Percentiles rank a stretch among this genome's conserved stretches.
phyloP scores from a whole-genome alignment of 2,329 filamentous ascomycete genomes.

The Arachnomyces sp. region DNA sequence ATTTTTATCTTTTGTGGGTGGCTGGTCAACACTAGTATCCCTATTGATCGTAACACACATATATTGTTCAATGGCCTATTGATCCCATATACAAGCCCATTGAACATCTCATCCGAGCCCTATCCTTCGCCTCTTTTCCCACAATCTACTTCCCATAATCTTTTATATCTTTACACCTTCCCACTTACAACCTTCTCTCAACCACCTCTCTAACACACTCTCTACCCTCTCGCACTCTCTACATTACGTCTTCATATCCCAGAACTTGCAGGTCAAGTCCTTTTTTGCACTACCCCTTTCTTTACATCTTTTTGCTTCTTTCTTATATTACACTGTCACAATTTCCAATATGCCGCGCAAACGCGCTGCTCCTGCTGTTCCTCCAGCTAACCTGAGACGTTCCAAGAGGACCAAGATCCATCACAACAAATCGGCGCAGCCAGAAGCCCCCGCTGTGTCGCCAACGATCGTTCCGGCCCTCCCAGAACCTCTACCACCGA shows the following conservation, averaged over 20 bases:
- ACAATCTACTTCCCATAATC: no score
- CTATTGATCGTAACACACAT: no score
- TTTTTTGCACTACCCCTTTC: no score
- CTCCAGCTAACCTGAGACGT: conserved; percentile 3
- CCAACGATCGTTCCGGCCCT: conserved; percentile 82
- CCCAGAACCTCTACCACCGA: conserved; percentile 77
- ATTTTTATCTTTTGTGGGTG: conserved; percentile 14
- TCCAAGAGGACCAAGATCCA: conserved; percentile 67
- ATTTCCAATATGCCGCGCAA: conserved; percentile 9
- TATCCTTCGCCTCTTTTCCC: no score
- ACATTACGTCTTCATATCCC: no score
- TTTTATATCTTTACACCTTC: no score
- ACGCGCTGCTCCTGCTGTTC: not conserved
- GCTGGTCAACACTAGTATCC: conserved; percentile 3
- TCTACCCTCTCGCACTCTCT: no score
- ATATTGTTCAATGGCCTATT: no score
- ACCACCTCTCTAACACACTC: no score
- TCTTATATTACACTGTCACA: not conserved
- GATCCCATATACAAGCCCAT: not conserved
- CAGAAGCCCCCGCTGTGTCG: conserved; percentile 59
- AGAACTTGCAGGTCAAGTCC: no score
- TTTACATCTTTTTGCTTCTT: no score
- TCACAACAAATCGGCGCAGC: conserved; percentile 56
- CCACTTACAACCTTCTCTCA: no score
- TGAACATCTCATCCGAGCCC: not conserved